Percentiles rank a stretch among this genome's conserved stretches.
These are phyloP conservation scores for Aureobasidium leucospermi DNA, from an alignment of 2,329 filamentous ascomycete species.

Conservation along the genomic window DNA sequence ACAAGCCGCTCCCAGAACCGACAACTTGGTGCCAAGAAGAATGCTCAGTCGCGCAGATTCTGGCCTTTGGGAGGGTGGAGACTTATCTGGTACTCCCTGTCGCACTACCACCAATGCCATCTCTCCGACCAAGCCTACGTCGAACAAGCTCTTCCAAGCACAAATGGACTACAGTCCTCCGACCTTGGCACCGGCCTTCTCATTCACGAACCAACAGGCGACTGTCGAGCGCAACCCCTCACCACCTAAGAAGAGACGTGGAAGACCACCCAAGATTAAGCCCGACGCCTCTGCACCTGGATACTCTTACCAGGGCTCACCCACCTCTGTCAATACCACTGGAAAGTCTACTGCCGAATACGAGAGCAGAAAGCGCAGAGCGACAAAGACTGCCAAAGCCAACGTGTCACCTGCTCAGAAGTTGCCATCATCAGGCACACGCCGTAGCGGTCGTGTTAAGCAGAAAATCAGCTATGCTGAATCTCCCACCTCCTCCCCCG, in stretches of 20 bases:
- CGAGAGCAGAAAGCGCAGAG: background rate
- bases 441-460: slow-evolving; percentile 12
- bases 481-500: background rate
- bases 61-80: background rate
- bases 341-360: too few species aligned
- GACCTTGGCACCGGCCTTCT: background rate
- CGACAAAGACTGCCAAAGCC: background rate
- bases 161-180: background rate
- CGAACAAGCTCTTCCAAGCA: background rate
- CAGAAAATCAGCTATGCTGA: slow-evolving; percentile 7
- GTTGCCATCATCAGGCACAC: background rate
- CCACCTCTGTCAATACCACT: too few species aligned
- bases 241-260: slow-evolving; percentile 3
- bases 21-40: too few species aligned
- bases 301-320: background rate
- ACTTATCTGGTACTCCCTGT: background rate
- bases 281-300: background rate
- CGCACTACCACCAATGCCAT: background rate
- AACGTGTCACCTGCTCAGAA: background rate
- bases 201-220: background rate
- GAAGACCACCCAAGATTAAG: background rate
- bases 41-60: background rate
- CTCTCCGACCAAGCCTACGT: background rate
- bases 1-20: background rate
- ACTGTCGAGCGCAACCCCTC: background rate